Evolutionary conservation across 78 protist species (phyloP), one percentile per base, ranked within the genome.

Genomic region (Dictyostelium citrinum): DNA sequence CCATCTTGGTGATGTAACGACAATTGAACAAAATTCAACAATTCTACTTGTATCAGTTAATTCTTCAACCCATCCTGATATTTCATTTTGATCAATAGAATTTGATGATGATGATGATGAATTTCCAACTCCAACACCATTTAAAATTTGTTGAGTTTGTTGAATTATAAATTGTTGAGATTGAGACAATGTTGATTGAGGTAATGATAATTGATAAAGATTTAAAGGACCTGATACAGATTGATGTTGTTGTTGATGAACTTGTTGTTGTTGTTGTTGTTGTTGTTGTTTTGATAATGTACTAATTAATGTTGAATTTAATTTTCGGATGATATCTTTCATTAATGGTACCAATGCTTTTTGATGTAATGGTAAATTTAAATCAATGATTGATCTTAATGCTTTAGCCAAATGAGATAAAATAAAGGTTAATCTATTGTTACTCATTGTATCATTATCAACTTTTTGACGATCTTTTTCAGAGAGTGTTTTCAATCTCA

Each of bases 241-340:
- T 70, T 27, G 77, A 29, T 70, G 77, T 70, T 29, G 41, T 33
- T 31, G 39, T 1, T 33, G 27, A 2, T 75, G 43, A 9, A 4
- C 14, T 35, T 37, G 80, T 22, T 17, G 51, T 20, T 37, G 51
- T 14, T 22, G 39, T 35, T 70, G 77, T 33, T 70, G 77, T 70
- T 70, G 77, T 24, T 67, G 80, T 6, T 46, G 68, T n/a, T 55
- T 24, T 43, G 43, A 35, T 41, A 20, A 75, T 41, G 29, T 58
- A 27, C 14, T 64, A 0, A 64, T 64, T 29, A 85, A 22, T n/a
- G 55, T 37, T 5, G 41, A 7, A 17, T 61, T 74, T 5, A 61
- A 20, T 70, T 85, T 85, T 8, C 84, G 41, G 60, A 85, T 74
- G 43, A 85, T 76, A 33, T 85, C 92, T 64, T 85, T 85, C 79